Base-by-base conservation (phyloP, 2,329 filamentous ascomycete genomes). In the Neoascochyta sp. region DNA sequence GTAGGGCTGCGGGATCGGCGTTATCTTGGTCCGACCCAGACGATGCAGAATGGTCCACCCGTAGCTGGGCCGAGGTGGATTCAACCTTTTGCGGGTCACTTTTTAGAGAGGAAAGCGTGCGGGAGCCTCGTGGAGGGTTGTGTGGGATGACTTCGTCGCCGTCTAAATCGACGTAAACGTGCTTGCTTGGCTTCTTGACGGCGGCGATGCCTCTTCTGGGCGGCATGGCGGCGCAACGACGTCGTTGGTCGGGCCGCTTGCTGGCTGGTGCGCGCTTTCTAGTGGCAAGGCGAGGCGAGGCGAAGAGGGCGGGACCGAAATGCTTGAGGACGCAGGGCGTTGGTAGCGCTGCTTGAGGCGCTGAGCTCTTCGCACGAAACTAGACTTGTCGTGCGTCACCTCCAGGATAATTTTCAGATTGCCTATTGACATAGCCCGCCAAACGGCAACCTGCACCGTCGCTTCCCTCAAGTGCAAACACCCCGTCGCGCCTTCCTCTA, bases 281-380 rank as follows among this genome's bases (percentile, higher is more conserved):
- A 41, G 45, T 40, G 53, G 50, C 50, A 44, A 45, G 36, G 36
- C 44, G 38, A 50, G 42, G 47, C 41, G 41, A 43, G n/a, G n/a
- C n/a, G 38, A 36, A 47, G 26, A 41, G 49, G 45, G 50, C 50
- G 51, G 49, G 42, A 47, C 38, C 29, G 29, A 43, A 43, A 43
- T 38, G 42, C 33, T 49, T 27, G 47, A 50, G 28, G 42, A 45
- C 36, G 41, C 45, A 43, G 16, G 27, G 28, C 36, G 33, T 36
- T 37, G 34, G 18, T 34, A 23, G 27, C n/a, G n/a, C n/a, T n/a
- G n/a, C 26, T 29, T 22, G 27, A 34, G 21, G 34, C 32, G 39
- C 27, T 35, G 27, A 29, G 31, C 32, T 36, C 27, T 32, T 31
- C 30, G 16, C 31, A 19, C 29, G 24, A 40, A 34, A 31, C n/a